A percentile compares a stretch with the other conserved stretches of the same genome.
These are phyloP conservation scores for Nemania bipapillata DNA, from an alignment of 2,329 filamentous ascomycete species.

Conservation along the genomic window DNA sequence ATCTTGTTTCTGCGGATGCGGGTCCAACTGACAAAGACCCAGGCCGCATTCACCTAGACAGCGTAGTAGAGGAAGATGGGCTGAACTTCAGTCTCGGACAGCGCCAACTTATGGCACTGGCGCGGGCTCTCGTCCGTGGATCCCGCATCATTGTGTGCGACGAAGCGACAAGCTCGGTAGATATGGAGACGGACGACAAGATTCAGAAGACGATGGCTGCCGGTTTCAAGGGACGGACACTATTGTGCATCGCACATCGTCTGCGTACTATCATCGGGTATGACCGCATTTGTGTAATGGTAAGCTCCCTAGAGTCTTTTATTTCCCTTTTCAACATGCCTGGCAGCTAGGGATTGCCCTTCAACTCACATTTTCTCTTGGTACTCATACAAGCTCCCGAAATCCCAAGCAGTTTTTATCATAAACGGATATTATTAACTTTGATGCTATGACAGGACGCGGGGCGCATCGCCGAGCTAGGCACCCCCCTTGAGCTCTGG, in stretches of 20 bases:
- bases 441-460: too few relatives aligned
- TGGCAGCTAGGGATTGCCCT: too few relatives aligned
- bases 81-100: conserved; percentile 96
- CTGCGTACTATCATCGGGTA: conserved; percentile 93
- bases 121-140: conserved; percentile 85
- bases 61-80: conserved; percentile 88
- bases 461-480: conserved; percentile 87
- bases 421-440: too few relatives aligned
- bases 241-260: conserved; percentile 92
- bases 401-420: too few relatives aligned
- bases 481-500: conserved; percentile 78
- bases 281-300: conserved; percentile 97
- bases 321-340: too few relatives aligned
- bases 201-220: conserved; percentile 89
- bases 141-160: conserved; percentile 96
- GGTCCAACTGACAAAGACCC: conserved; percentile 54
- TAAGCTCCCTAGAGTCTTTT: too few relatives aligned
- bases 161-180: conserved; percentile 91
- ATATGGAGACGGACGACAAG: conserved; percentile 96
- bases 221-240: conserved; percentile 85
- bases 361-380: too few relatives aligned
- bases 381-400: too few relatives aligned
- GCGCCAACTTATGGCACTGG: conserved; percentile 93
- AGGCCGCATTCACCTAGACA: conserved; percentile 81
- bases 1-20: conserved; percentile 70